Base-by-base conservation (phyloP, 139 green algal species). In the Axilococcus clingmanii region DNA sequence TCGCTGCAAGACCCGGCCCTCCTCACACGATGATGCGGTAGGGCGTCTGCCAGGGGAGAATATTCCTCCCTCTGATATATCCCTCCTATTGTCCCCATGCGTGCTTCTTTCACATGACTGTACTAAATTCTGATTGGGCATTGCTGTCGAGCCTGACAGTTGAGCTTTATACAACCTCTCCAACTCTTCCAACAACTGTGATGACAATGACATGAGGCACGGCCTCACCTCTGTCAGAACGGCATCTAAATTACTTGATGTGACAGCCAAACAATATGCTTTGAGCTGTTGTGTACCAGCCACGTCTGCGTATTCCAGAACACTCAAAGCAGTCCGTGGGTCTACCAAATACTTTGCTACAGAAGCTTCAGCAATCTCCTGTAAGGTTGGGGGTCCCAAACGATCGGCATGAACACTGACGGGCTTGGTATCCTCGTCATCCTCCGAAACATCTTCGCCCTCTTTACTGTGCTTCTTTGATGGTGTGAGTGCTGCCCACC, bases 241-340 rank as follows among this genome's bases (percentile, higher is more conserved):
- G 1, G 53, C 48, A 43, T 88, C 85, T 40, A 94, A 50, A 60
- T 94, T 95, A 24, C 55, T 55, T 0, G 89, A 31, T 1, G 68
- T 65, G 24, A 88, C 62, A 0, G 55, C 54, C 15, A 83, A n/a
- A 61, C 81, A 91, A 63, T 80, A 83, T 38, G 59, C 51, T 32
- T 65, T 65, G 36, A 95, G 76, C 48, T 82, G 28, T 25, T 60
- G 8, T 2, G 86, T 78, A 1, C 68, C 75, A 1, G 78, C 65
- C 5, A 74, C 62, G 38, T 95, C 86, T 14, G 86, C 86, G 32
- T 83, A 85, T 66, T 87, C 75, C 53, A 95, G 60, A 23, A 94
- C 41, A 25, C 75, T 65, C 34, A 75, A 44, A 28, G 55, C 77
- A 19, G 77, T 91, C 41, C 78, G 69, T 8, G 84, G 82, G 41